Percentiles rank a stretch among this genome's conserved stretches.
phyloP scores from a whole-genome alignment of 495 filamentous ascomycete genomes.

The Talaromyces adpressus region DNA sequence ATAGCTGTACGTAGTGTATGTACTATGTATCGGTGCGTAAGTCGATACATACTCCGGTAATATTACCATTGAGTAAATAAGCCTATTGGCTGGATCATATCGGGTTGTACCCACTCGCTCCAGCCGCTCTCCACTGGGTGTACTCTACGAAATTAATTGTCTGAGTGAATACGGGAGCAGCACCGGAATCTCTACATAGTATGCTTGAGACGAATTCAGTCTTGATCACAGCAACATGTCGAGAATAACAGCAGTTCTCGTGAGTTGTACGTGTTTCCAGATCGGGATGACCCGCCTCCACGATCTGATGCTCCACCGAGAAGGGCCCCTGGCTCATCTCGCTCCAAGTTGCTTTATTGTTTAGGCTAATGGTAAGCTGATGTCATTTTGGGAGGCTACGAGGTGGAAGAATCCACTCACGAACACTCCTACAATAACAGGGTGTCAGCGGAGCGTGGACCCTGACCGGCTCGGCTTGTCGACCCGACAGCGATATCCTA shows the following conservation, averaged over 20 bases:
- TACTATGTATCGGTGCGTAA: neutral
- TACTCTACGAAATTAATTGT: neutral
- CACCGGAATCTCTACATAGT: neutral
- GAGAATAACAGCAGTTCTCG: neutral
- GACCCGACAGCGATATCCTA: neutral
- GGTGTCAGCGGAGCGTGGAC: neutral
- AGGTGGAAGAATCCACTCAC: neutral
- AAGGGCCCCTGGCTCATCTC: neutral
- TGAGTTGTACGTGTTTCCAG: neutral
- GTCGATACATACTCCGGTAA: neutral
- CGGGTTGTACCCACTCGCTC: neutral
- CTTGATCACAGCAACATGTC: neutral
- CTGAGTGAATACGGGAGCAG: neutral
- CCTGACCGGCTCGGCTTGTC: neutral
- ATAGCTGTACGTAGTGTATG: neutral
- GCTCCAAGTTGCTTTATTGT: neutral
- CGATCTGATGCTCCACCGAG: slow-evolving; percentile 14
- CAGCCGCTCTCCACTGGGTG: neutral
- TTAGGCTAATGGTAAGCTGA: neutral
- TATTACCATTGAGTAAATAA: neutral
- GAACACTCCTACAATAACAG: neutral
- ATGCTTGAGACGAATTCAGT: neutral
- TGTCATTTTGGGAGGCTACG: neutral
- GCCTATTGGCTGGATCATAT: neutral
- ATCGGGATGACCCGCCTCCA: slow-evolving; percentile 8